Evolutionary conservation across 345 rosid genomes (phyloP), one percentile per base, ranked within the genome.

Genomic region (Boechera stricta): DNA sequence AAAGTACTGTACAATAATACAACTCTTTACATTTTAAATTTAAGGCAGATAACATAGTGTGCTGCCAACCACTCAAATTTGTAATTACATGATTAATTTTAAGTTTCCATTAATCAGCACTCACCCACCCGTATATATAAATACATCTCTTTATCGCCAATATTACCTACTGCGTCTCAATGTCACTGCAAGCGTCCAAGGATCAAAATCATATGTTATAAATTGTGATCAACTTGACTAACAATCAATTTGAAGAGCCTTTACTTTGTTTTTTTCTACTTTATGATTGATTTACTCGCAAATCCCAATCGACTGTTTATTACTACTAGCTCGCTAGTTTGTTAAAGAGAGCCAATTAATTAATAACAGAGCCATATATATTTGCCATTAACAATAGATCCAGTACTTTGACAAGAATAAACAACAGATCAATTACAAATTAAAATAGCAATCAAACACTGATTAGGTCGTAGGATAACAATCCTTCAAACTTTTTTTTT

Each of bases 41-140:
- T 12, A 21, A 28, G 47, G 54, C 39, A 44, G 39, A 45, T 33
- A 48, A 18, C 41, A 35, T 33, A 67, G 33, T 36, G 44, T 57
- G 65, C 44, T 56, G 36, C 60, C 73, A 67, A 75, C 32, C 51
- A 75, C 42, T 67, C 15, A 47, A 35, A 10, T 33, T 56, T 75
- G 73, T 57, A 57, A 3, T 16, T 35, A 56, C 58, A n/a, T 57
- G 59, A 57, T 57, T 57, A 6, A n/a, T 53, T 16, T 24, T 33
- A 13, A 2, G 56, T 67, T 39, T 21, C 6, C 39, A 35, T 15
- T 56, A 35, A 45, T 33, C 49, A 74, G 5, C 39, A 57, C 57
- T 24, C 66, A 74, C 65, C 72, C 57, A 24, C 58, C 21, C 21
- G 21, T 65, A 44, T 32, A 12, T 54, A 44, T 55, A 54, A 53